Evolutionary conservation across 768 basidiomycete species (phyloP).

Genomic region (Amanita phalloides): DNA sequence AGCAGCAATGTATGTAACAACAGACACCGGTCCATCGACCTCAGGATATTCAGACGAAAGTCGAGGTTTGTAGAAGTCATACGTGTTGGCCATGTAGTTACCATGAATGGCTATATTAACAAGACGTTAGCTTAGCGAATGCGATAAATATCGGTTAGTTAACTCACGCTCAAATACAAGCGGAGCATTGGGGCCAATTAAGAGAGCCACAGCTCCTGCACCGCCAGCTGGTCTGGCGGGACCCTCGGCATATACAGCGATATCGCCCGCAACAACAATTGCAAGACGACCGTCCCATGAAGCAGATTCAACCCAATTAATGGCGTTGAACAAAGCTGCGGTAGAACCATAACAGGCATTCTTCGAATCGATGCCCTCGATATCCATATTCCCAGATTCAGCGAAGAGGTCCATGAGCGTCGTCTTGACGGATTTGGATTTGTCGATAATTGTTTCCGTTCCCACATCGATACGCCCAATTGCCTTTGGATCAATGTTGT

Average conservation of each 20-base stretch:
- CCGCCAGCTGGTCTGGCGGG: constrained; percentile 92
- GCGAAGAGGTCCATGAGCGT: constrained; percentile 98
- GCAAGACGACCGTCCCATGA: constrained; percentile 98
- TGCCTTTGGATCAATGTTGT: constrained; percentile 90
- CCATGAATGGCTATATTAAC: constrained; percentile 75
- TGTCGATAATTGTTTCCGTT: constrained; percentile 99
- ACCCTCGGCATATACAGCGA: constrained; percentile 97
- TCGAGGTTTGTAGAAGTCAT: constrained; percentile 99
- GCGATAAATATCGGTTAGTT: not conserved
- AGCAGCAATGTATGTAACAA: constrained; percentile 90
- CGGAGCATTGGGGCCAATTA: constrained; percentile 95
- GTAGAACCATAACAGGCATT: constrained; percentile 99
- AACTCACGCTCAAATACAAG: constrained; percentile 88
- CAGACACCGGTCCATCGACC: constrained; percentile 94
- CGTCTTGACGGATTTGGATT: constrained; percentile 98
- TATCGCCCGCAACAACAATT: constrained; percentile 93
- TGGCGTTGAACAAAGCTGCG: constrained; percentile 95
- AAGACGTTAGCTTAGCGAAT: constrained; percentile 1
- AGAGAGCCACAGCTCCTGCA: constrained; percentile 89
- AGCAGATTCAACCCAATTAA: constrained; percentile 95
- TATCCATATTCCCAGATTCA: constrained; percentile 86
- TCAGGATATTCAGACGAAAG: constrained; percentile 92
- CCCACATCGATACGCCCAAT: constrained; percentile 98
- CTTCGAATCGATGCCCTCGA: constrained; percentile 98
- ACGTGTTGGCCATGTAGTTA: constrained; percentile 94